These are phyloP conservation scores for Boletus rufocinnamomeus DNA, from an alignment of 768 basidiomycete species.

Conservation along the genomic window DNA sequence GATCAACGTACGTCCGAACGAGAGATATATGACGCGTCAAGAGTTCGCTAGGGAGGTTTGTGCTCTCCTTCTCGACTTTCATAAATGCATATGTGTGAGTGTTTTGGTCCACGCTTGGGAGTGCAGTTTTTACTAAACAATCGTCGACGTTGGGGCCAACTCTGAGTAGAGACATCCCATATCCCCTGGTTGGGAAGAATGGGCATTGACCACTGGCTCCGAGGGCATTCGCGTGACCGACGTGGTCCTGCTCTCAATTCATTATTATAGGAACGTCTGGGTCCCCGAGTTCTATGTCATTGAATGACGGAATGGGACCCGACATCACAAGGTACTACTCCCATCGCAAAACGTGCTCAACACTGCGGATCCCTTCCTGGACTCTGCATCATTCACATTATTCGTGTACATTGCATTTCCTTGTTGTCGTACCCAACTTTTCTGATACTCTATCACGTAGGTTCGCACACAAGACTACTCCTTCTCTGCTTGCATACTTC, in stretches of 20 bases:
- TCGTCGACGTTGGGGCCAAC: neutral
- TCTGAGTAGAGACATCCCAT: neutral
- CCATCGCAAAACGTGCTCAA: neutral
- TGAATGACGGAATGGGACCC: neutral
- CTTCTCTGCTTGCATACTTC: neutral
- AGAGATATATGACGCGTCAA: neutral
- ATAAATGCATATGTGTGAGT: neutral
- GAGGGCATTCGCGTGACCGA: neutral
- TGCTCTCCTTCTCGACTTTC: neutral
- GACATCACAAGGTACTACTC: neutral
- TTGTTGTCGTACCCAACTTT: neutral
- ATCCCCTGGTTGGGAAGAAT: neutral
- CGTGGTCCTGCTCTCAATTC: neutral
- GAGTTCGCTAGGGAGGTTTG: neutral
- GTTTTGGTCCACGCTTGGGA: neutral
- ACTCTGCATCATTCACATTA: neutral
- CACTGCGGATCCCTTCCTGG: neutral
- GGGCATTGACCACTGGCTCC: neutral
- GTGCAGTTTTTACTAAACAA: neutral
- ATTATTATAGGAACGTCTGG: neutral
- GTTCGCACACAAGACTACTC: neutral
- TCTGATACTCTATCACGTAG: neutral
- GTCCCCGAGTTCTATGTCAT: constrained; percentile 1
- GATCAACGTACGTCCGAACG: neutral
- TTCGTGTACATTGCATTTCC: neutral